phyloP scores from a whole-genome alignment of 306 rosid genomes.

The Canavalia gladiata region DNA sequence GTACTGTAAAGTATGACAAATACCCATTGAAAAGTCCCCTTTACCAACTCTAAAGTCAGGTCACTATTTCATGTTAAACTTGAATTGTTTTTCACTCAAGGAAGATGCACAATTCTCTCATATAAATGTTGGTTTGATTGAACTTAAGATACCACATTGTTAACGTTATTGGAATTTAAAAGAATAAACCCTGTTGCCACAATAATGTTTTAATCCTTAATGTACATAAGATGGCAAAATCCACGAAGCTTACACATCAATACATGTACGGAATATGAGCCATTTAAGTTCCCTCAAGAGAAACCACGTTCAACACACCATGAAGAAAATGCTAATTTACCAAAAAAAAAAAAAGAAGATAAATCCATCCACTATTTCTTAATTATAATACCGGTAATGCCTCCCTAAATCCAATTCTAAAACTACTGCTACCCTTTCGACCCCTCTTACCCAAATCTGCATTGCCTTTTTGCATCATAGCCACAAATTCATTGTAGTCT shows the following conservation, averaged over 20 bases:
- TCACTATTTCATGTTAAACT: conserved; percentile 41
- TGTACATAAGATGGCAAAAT: conserved; percentile 44
- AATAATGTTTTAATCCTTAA: conserved; percentile 13
- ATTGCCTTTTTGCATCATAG: conserved; percentile 89
- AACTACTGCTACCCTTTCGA: conserved; percentile 58
- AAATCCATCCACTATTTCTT: conserved; percentile 47
- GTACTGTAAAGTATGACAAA: conserved; percentile 18
- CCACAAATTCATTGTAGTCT: conserved; percentile 92
- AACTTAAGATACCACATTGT: neutral
- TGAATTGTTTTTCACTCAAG: conserved; percentile 4
- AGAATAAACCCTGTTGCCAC: neutral
- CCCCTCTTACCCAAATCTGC: conserved; percentile 67
- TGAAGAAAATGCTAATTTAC: conserved; percentile 42
- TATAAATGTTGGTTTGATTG: neutral
- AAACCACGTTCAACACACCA: conserved; percentile 24
- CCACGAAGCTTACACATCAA: conserved; percentile 12
- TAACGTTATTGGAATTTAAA: neutral
- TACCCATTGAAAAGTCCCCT: conserved; percentile 27
- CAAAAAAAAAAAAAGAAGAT: neutral
- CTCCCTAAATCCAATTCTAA: conserved; percentile 80
- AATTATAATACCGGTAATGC: conserved; percentile 71
- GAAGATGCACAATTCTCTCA: conserved; percentile 14
- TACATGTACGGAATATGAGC: neutral
- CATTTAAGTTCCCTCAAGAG: neutral
- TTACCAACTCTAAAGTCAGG: conserved; percentile 22